A percentile compares a stretch with the other conserved stretches of the same genome.
Evolutionary conservation across 495 filamentous ascomycete genomes (phyloP).

Genomic region (Lasiosphaeriaceae sp.): DNA sequence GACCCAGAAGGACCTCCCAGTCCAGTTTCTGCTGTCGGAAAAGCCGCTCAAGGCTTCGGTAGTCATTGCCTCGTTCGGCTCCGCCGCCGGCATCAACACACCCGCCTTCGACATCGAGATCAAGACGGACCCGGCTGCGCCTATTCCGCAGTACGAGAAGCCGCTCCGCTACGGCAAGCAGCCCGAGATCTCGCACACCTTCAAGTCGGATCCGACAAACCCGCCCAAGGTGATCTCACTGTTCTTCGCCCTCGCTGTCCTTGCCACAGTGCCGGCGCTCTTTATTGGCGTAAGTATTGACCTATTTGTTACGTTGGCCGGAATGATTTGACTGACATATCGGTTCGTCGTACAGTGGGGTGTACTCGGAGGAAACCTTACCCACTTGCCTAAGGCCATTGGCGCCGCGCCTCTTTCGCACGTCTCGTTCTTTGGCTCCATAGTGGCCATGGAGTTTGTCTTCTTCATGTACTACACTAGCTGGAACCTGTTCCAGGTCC

Average conservation of each 20-base stretch:
- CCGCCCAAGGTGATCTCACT: constrained; percentile 80
- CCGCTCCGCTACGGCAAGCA: constrained; percentile 76
- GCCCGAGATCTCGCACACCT: constrained; percentile 86
- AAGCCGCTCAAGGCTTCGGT: constrained; percentile 70
- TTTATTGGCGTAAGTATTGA: constrained; percentile 59
- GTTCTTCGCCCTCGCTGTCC: constrained; percentile 67
- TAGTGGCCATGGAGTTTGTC: constrained; percentile 80
- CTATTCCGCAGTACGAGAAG: constrained; percentile 58
- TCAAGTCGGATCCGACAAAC: constrained; percentile 72
- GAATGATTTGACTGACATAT: neutral
- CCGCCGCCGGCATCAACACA: constrained; percentile 60
- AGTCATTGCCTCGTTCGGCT: constrained; percentile 82
- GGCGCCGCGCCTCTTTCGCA: constrained; percentile 72
- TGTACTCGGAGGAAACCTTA: constrained; percentile 77
- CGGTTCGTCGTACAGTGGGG: constrained; percentile 56
- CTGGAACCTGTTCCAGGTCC: constrained; percentile 89
- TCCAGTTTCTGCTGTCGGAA: constrained; percentile 67
- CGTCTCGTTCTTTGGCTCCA: constrained; percentile 73
- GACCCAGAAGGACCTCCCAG: constrained; percentile 86
- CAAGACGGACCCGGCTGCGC: constrained; percentile 52
- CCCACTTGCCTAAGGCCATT: constrained; percentile 71
- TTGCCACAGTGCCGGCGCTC: constrained; percentile 67
- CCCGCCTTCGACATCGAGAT: constrained; percentile 63
- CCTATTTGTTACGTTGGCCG: neutral
- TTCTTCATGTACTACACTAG: constrained; percentile 93